A percentile compares a stretch with the other conserved stretches of the same genome.
Evolutionary conservation across 352 stramenopile genomes (phyloP).

Genomic region (Plasmopara halstedii): DNA sequence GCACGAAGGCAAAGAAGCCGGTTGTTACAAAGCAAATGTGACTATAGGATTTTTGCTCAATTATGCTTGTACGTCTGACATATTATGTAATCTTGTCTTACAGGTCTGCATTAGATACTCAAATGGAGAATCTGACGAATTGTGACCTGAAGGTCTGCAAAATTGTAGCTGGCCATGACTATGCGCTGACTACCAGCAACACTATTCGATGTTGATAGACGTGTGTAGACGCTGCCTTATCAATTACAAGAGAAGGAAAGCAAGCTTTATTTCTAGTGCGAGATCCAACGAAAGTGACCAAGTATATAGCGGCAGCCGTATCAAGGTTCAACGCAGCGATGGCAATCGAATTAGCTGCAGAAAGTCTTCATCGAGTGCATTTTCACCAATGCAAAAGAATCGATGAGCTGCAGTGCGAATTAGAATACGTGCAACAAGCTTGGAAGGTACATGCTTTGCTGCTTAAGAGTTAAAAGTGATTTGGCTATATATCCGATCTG

Average conservation of each 20-base stretch:
- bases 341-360: constrained; percentile 7
- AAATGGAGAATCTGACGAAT: constrained; percentile 1
- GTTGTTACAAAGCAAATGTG: neutral
- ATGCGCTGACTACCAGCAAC: neutral
- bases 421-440: constrained; percentile 19
- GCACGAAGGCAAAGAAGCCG: neutral
- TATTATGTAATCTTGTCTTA: neutral
- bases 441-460: constrained; percentile 17
- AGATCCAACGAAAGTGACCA: constrained; percentile 20
- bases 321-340: constrained; percentile 7
- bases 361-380: constrained; percentile 24
- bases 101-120: neutral
- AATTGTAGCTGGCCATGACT: neutral
- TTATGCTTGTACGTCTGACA: neutral
- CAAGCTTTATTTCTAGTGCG: constrained; percentile 16
- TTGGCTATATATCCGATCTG: neutral
- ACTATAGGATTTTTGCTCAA: neutral
- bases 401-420: constrained; percentile 27
- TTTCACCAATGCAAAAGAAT: constrained; percentile 29
- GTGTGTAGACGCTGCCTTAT: constrained; percentile 12
- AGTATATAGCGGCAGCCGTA: constrained; percentile 14
- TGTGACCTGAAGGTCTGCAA: constrained; percentile 14
- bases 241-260: constrained; percentile 4
- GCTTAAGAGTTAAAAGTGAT: neutral
- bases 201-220: constrained; percentile 5